A percentile compares a stretch with the other conserved stretches of the same genome.
phyloP scores from a whole-genome alignment of 768 basidiomycete genomes.

The Daedaleopsis sinensis region DNA sequence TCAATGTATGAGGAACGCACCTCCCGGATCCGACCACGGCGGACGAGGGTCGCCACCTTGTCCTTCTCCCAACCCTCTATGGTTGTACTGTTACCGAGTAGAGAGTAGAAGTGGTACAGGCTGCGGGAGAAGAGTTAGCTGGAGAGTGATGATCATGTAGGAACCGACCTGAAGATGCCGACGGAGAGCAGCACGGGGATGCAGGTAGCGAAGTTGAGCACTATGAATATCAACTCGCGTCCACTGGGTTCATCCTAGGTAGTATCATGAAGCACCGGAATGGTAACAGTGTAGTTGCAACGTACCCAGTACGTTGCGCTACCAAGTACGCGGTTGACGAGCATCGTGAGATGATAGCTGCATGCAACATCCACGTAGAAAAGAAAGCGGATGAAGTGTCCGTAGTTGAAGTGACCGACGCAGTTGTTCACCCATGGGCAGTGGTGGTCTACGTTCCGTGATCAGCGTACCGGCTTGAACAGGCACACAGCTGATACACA shows the following conservation, averaged over 20 bases:
- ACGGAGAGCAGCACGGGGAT: constrained; percentile 86
- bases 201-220: constrained; percentile 85
- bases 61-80: constrained; percentile 99
- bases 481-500: constrained; percentile 27
- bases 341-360: constrained; percentile 84
- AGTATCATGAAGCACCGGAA: background rate
- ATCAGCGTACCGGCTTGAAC: background rate
- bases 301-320: constrained; percentile 60
- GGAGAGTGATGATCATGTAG: background rate
- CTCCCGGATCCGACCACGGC: constrained; percentile 83
- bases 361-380: constrained; percentile 93
- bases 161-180: constrained; percentile 81
- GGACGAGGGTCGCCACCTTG: constrained; percentile 82
- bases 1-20: constrained; percentile 36
- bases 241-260: constrained; percentile 68
- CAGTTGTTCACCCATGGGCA: constrained; percentile 96
- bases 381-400: constrained; percentile 87
- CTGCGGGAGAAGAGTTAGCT: constrained; percentile 38
- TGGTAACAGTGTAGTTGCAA: constrained; percentile 2
- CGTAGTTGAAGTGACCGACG: constrained; percentile 91
- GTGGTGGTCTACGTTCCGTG: constrained; percentile 66
- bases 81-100: constrained; percentile 86
- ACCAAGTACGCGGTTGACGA: constrained; percentile 63
- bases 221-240: constrained; percentile 77
- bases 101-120: constrained; percentile 82